These are phyloP conservation scores for Geosmithia morbida DNA, from an alignment of 2,329 filamentous ascomycete genomes.

Conservation along the genomic window DNA sequence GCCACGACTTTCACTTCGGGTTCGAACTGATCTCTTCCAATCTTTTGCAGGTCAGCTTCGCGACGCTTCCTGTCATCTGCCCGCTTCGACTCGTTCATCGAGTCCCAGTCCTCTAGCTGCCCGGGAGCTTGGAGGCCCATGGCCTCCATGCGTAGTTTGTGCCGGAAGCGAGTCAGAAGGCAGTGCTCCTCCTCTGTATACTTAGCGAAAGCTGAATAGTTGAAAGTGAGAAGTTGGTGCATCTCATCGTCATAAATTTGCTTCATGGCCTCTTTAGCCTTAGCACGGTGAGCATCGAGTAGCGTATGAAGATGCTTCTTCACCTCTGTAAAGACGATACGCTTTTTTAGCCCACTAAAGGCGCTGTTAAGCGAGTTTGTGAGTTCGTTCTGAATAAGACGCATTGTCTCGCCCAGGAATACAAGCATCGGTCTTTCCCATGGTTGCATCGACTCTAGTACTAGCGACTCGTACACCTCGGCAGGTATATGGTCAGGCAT, in stretches of 20 bases:
- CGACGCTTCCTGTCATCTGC: slow-evolving; percentile 26
- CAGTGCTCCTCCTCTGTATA: slow-evolving; percentile 31
- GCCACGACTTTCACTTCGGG: slow-evolving; percentile 48
- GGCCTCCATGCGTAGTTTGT: slow-evolving; percentile 31
- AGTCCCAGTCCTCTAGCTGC: slow-evolving; percentile 22
- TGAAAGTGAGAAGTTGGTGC: slow-evolving; percentile 42
- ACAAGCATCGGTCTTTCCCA: slow-evolving; percentile 40
- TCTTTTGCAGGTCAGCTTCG: slow-evolving; percentile 24
- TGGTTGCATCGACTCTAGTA: slow-evolving; percentile 37
- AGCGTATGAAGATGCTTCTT: slow-evolving; percentile 26
- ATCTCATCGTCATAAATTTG: slow-evolving; percentile 38
- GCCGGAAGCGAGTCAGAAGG: slow-evolving; percentile 30
- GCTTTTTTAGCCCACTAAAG: slow-evolving; percentile 28
- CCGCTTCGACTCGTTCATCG: slow-evolving; percentile 33
- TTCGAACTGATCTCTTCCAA: slow-evolving; percentile 43
- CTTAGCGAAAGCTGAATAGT: slow-evolving; percentile 29
- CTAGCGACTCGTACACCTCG: slow-evolving; percentile 44
- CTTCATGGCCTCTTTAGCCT: slow-evolving; percentile 21
- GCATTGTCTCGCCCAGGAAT: slow-evolving; percentile 32
- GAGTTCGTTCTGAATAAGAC: slow-evolving; percentile 31
- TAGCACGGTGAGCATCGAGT: slow-evolving; percentile 21
- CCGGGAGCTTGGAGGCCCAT: slow-evolving; percentile 14
- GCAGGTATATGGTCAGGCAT: slow-evolving; percentile 44
- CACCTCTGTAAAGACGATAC: slow-evolving; percentile 34
- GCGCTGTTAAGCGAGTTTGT: slow-evolving; percentile 29